Percentiles rank a stretch among this genome's conserved stretches.
These are phyloP conservation scores for Lachnellula cervina DNA, from an alignment of 2,329 filamentous ascomycete genomes.

Conservation along the genomic window DNA sequence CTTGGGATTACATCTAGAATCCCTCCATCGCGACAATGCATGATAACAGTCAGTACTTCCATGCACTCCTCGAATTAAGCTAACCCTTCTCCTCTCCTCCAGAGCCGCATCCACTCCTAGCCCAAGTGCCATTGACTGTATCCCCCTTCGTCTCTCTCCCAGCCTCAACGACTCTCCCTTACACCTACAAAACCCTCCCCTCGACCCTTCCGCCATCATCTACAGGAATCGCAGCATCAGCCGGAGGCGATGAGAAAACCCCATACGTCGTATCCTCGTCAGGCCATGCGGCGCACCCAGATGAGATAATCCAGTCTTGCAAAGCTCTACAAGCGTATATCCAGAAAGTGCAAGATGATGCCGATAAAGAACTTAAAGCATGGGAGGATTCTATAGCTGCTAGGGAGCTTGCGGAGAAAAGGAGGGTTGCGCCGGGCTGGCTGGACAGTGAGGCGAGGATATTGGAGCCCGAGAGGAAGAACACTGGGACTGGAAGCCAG, in stretches of 20 bases:
- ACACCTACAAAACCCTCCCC: conserved; percentile 88
- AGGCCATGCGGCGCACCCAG: conserved; percentile 78
- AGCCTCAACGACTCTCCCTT: conserved; percentile 83
- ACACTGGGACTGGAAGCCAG: conserved; percentile 5
- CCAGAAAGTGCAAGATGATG: conserved; percentile 61
- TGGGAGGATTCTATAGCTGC: conserved; percentile 64
- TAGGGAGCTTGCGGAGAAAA: conserved; percentile 72
- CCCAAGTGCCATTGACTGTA: conserved; percentile 88
- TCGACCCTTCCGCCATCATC: conserved; percentile 76
- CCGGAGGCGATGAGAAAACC: conserved; percentile 42
- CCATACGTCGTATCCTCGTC: conserved; percentile 74
- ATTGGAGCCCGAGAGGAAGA: conserved; percentile 59
- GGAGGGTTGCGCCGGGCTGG: conserved; percentile 75
- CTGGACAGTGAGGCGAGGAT: conserved; percentile 68
- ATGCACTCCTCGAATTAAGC: neutral
- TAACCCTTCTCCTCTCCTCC: neutral
- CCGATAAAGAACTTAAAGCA: conserved; percentile 59
- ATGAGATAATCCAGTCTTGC: conserved; percentile 80
- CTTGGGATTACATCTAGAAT: no score
- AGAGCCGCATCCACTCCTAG: conserved; percentile 81
- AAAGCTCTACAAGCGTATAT: conserved; percentile 73
- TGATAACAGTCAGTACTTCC: conserved; percentile 24
- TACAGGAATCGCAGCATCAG: conserved; percentile 45
- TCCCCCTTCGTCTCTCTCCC: conserved; percentile 92
- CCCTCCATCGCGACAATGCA: conserved; percentile 21